Percentiles rank a stretch among this genome's conserved stretches.
Conservation (phyloP, 495 filamentous ascomycete genomes). For the Aspergillus coremiiformis region DNA sequence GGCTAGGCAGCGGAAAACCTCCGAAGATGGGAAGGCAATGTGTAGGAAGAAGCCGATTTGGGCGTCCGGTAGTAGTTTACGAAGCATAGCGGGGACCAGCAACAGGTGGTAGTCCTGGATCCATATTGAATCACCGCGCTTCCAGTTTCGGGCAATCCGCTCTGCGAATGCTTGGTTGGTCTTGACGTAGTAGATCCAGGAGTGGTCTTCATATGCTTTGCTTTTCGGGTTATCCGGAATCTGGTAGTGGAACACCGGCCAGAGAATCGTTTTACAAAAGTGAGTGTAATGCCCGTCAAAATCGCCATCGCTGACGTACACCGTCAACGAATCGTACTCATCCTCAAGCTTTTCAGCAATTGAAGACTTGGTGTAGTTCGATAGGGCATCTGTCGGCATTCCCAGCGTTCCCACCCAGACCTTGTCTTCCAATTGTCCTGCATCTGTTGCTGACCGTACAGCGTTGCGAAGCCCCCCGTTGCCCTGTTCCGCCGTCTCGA, state of each 20-base stretch:
- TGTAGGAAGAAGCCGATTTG: constrained; percentile 95
- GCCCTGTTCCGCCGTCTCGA: constrained; percentile 77
- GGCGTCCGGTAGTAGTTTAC: constrained; percentile 76
- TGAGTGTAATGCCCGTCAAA: constrained; percentile 89
- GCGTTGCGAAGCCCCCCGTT: constrained; percentile 89
- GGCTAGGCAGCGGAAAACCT: constrained; percentile 85
- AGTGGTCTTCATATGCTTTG: constrained; percentile 94
- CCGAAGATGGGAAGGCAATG: constrained; percentile 89
- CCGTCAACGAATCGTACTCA: constrained; percentile 71
- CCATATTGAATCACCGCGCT: constrained; percentile 85
- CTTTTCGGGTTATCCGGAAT: constrained; percentile 95
- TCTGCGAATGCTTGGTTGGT: constrained; percentile 88
- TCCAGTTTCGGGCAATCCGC: constrained; percentile 81
- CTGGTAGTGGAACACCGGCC: constrained; percentile 93
- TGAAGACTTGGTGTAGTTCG: constrained; percentile 60
- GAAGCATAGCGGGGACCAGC: constrained; percentile 85
- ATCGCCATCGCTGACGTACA: constrained; percentile 79
- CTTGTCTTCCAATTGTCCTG: constrained; percentile 56
- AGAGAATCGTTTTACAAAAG: constrained; percentile 86
- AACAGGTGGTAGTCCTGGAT: constrained; percentile 91
- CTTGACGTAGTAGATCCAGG: constrained; percentile 87
- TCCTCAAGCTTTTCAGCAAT: constrained; percentile 72
- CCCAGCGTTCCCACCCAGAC: constrained; percentile 87
- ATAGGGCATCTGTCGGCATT: constrained; percentile 79
- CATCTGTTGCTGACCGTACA: constrained; percentile 63